These are phyloP conservation scores for Trametes versicolor DNA, from an alignment of 1,284 basidiomycete genomes.

Conservation along the genomic window DNA sequence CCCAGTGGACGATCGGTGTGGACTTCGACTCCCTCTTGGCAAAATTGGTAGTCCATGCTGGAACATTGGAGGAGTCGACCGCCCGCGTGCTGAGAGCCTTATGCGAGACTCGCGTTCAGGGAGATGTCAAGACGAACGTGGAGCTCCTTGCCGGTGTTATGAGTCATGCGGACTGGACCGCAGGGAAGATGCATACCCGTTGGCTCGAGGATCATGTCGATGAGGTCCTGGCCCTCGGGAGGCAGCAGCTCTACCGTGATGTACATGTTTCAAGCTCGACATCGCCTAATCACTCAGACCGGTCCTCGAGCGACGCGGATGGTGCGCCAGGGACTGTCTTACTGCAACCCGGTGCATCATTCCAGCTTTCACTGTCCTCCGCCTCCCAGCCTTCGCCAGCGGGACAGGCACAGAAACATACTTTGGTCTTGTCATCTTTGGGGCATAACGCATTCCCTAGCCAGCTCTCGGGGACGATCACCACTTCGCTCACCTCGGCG, in stretches of 20 bases:
- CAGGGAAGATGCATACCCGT: conserved; percentile 46
- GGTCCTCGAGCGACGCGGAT: not conserved
- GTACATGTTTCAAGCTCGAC: not conserved
- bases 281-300: not conserved
- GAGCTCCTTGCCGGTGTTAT: conserved; percentile 48
- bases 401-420: conserved; percentile 40
- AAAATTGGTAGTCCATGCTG: conserved; percentile 49
- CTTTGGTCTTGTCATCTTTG: conserved; percentile 48
- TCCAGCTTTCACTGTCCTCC: conserved; percentile 46
- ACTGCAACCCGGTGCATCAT: conserved; percentile 50
- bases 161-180: conserved; percentile 45
- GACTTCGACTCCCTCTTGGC: conserved; percentile 54
- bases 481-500: conserved; percentile 43
- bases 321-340: conserved; percentile 27
- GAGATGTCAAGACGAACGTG: conserved; percentile 47
- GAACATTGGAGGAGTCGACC: conserved; percentile 45
- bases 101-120: conserved; percentile 42
- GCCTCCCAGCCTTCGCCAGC: not conserved
- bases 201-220: conserved; percentile 49
- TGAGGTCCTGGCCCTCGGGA: conserved; percentile 33
- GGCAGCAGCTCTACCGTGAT: not conserved
- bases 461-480: conserved; percentile 49
- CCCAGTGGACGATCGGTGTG: conserved; percentile 46
- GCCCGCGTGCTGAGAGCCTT: conserved; percentile 46
- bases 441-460: conserved; percentile 51